Conservation (phyloP, 345 rosid genomes). For the Salix viminalis region DNA sequence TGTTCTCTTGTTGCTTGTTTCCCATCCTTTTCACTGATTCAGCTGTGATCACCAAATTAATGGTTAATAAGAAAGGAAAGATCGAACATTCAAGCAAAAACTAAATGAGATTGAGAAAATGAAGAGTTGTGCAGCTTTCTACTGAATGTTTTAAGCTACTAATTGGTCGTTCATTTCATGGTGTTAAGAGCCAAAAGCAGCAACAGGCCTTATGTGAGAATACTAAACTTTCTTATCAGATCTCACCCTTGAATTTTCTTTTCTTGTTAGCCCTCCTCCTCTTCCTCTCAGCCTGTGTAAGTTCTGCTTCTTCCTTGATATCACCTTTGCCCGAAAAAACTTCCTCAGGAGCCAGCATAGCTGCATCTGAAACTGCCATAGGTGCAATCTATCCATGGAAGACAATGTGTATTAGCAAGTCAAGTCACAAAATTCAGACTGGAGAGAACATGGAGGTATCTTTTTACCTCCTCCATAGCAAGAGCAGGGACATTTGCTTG, state of each 20-base stretch:
- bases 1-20: conserved; percentile 39
- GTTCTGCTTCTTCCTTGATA: conserved; percentile 77
- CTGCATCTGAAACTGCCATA: conserved; percentile 84
- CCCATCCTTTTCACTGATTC: conserved; percentile 45
- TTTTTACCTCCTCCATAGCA: conserved; percentile 93
- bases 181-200: background rate
- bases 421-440: background rate
- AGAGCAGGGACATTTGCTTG: conserved; percentile 90
- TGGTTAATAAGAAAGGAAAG: conserved; percentile 3
- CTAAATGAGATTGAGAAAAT: background rate
- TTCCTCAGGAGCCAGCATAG: conserved; percentile 98
- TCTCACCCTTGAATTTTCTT: conserved; percentile 73
- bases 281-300: conserved; percentile 78
- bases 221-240: background rate
- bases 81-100: background rate
- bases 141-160: background rate
- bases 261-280: conserved; percentile 98
- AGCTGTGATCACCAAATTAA: conserved; percentile 39
- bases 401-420: conserved; percentile 9
- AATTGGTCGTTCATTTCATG: background rate
- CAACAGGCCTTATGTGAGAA: background rate
- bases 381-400: conserved; percentile 72
- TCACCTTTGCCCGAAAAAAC: conserved; percentile 78
- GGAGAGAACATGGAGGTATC: background rate
- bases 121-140: background rate